Base-by-base conservation (phyloP, 1,284 basidiomycete species). In the Tilletia horrida region DNA sequence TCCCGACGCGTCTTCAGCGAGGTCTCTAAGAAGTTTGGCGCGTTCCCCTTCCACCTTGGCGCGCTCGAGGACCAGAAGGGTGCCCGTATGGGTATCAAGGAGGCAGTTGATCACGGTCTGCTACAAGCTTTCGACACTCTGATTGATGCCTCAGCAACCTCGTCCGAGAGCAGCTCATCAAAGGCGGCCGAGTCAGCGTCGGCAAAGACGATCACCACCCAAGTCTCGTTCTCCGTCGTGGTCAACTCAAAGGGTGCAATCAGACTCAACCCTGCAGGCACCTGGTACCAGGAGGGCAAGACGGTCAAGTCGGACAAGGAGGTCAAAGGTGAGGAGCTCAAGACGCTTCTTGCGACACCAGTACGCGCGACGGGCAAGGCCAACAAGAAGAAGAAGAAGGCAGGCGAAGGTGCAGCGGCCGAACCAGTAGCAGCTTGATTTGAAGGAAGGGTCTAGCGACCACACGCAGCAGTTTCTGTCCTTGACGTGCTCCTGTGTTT, bases 1-100 rank as follows among this genome's bases (percentile, higher is more conserved):
- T 94, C 93, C 64, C 90, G 95, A 75, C 88, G 90, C 42, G 90
- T 96, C 61, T 97, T 96, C 84, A 90, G 90, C 64, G 95, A 97
- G 84, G 91, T 97, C 78, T 91, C 95, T 84, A 95, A 94, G 86
- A 97, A 97, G 83, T 91, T 95, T 43, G 95, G 94, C 31, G 87
- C 92, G 7, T 98, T 98, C 89, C 95, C 95, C 55, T 97, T 98
- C 87, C 97, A 94, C 80, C 87, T 98, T 71, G 91, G 95, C 73
- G 87, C 87, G 65, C 86, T 98, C 70, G 95, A 97, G 70, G 94
- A 98, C 81, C 93, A 97, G 86, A 93, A 94, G 84, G 88, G 91
- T 67, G 90, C 93, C 25, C 89, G 93, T 66, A 90, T 98, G 87
- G 95, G 95, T 77, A 87, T 98, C 43, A 90, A 92, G 83, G 95